Evolutionary conservation across 2,329 filamentous ascomycete genomes (phyloP), one percentile per base, ranked within the genome.

Genomic region (Aurifilum marmelostoma): DNA sequence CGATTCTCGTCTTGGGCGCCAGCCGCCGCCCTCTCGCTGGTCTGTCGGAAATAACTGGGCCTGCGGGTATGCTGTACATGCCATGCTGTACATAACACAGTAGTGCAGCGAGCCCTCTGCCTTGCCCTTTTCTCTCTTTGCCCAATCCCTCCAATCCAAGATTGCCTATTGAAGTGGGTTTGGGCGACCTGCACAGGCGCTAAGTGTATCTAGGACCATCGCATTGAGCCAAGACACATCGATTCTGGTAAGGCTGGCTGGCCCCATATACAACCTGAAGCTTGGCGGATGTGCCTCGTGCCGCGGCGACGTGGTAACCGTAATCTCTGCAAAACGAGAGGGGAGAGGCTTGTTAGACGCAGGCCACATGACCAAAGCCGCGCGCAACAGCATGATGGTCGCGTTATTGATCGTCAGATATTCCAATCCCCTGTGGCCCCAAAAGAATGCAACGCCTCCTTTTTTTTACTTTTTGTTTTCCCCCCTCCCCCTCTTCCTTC

Each of bases 191-290:
- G n/a, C 18, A 61, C 9, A 63, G n/a, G 27, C 60, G 39, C 39
- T 32, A 47, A 18, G 27, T 27, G 24, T 32, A 27, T 29, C 9
- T 63, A 63, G 24, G 27, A 21, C 60, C 60, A 32, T 50, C 60
- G 24, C 24, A 29, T 29, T 47, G 18, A 50, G 56, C 29, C 27
- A 63, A 21, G 24, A 29, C 41, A 50, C 24, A 41, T 63, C 37
- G 37, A 63, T 63, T 63, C 39, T 50, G 41, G 60, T 32, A 63
- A 63, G 60, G 60, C 60, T 63, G 41, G 41, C n/a, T n/a, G n/a
- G 34, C 41, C 11, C 27, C 37, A 62, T 62, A 60, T 21, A 59
- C 56, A 59, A n/a, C 56, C 56, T 37, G 56, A 34, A 37, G 56
- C 56, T 21, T 21, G 56, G 29, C 56, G 56, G 56, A 37, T 37